Conservation (phyloP, 805 yeast species). For the Debaryomyces tyrocola region DNA sequence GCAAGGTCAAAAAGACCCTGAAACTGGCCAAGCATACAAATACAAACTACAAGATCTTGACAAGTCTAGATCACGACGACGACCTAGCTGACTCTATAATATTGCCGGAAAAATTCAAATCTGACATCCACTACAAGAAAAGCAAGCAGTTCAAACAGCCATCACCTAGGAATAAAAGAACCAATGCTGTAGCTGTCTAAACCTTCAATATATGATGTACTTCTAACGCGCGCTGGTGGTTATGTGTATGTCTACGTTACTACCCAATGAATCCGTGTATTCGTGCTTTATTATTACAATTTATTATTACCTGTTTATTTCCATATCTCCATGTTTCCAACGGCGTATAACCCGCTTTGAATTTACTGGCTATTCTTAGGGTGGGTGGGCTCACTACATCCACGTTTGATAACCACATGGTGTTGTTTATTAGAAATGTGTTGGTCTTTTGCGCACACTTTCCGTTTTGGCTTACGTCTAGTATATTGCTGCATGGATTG, state of each 20-base stretch:
- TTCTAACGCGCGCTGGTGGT: too few species aligned
- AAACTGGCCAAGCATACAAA: background rate
- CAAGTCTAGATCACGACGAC: conserved; percentile 10
- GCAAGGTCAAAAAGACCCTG: conserved; percentile 16
- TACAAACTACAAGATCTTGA: background rate
- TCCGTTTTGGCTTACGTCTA: background rate
- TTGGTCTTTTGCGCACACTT: background rate
- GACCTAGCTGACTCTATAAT: conserved; percentile 10
- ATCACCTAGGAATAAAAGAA: background rate
- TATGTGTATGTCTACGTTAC: too few species aligned
- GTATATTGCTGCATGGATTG: background rate
- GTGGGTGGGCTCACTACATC: background rate
- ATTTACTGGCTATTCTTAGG: background rate
- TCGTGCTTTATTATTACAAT: too few species aligned
- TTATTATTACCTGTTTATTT: too few species aligned
- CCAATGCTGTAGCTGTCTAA: conserved; percentile 8
- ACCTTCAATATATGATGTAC: too few species aligned
- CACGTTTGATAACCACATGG: background rate
- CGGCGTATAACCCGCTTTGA: background rate
- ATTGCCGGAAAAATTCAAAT: conserved; percentile 15
- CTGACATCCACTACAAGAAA: conserved; percentile 16
- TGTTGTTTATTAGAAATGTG: background rate
- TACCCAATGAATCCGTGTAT: too few species aligned
- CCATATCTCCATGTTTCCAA: background rate
- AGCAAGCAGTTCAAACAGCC: conserved; percentile 12